Conservation (phyloP, 345 rosid species). For the Tarenaya hassleriana region DNA sequence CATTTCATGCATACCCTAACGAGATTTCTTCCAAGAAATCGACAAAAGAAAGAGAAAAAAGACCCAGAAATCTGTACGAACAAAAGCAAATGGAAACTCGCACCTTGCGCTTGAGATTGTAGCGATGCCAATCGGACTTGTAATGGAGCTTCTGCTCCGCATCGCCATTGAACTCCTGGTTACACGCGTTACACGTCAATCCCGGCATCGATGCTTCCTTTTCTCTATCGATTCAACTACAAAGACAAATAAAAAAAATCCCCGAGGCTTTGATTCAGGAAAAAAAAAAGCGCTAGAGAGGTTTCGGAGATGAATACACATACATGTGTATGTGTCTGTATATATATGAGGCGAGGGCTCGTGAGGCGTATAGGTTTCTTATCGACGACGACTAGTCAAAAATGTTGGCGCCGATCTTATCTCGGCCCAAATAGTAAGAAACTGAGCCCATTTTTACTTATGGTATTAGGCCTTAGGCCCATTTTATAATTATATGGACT, state of each 20-base stretch:
- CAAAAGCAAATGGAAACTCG: background rate
- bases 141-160: conserved; percentile 79
- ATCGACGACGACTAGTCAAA: too few relatives aligned
- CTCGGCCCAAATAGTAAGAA: too few relatives aligned
- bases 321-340: too few relatives aligned
- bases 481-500: too few relatives aligned
- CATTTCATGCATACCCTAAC: too few relatives aligned
- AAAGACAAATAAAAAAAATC: conserved; percentile 15
- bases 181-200: conserved; percentile 84
- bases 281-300: too few relatives aligned
- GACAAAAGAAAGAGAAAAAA: background rate
- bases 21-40: background rate
- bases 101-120: conserved; percentile 98
- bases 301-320: too few relatives aligned
- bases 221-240: conserved; percentile 10
- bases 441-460: too few relatives aligned
- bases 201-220: conserved; percentile 45
- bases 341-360: too few relatives aligned
- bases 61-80: background rate
- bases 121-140: conserved; percentile 99
- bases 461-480: too few relatives aligned
- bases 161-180: conserved; percentile 67
- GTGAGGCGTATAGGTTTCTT: too few relatives aligned
- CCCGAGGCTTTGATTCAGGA: background rate
- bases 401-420: too few relatives aligned